Conservation (phyloP, 306 rosid genomes). For the Cajanus cajan region DNA sequence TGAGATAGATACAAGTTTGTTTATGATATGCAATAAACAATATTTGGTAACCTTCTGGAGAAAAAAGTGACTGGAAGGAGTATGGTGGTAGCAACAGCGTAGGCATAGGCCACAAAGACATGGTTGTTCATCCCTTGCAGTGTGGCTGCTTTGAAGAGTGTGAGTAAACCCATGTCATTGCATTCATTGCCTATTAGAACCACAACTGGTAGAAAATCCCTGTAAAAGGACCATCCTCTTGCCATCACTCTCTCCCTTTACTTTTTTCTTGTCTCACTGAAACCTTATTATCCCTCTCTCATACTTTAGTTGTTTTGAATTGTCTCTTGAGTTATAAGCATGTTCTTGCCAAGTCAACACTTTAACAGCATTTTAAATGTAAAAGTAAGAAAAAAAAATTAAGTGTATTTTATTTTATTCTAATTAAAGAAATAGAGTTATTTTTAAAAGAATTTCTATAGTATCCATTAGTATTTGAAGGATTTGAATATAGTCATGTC, state of each 20-base stretch:
- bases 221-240: conserved; percentile 39
- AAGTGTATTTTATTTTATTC: too few relatives aligned
- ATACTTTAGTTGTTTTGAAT: background rate
- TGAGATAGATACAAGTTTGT: background rate
- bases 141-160: conserved; percentile 91
- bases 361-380: background rate
- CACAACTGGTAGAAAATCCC: conserved; percentile 51
- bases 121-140: conserved; percentile 69
- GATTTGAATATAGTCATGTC: too few relatives aligned
- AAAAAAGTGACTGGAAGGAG: conserved; percentile 72
- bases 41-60: conserved; percentile 31
- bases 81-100: conserved; percentile 60
- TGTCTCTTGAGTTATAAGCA: background rate
- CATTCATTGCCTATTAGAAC: conserved; percentile 63
- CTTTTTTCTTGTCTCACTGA: background rate
- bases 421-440: too few relatives aligned
- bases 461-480: too few relatives aligned
- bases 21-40: background rate
- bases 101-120: conserved; percentile 83
- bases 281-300: too few relatives aligned
- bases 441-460: too few relatives aligned
- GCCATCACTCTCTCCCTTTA: conserved; percentile 3
- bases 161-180: conserved; percentile 61
- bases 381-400: background rate
- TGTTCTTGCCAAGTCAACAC: background rate